Conservation (phyloP, 148 eudicot species). For the Rhododendron kiyosumense region DNA sequence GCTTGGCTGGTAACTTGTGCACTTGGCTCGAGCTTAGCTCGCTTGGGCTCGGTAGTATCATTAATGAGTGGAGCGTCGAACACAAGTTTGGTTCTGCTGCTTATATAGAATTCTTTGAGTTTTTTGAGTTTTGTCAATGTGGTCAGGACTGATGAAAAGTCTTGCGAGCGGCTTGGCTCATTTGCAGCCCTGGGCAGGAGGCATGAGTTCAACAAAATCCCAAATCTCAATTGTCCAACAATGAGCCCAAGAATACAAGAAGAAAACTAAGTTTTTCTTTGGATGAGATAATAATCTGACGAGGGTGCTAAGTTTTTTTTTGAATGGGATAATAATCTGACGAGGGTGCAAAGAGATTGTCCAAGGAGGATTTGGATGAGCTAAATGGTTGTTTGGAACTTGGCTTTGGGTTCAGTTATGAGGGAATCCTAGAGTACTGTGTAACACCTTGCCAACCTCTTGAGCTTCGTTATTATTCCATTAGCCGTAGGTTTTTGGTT, state of each 20-base stretch:
- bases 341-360: constrained; percentile 46
- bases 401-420: constrained; percentile 69
- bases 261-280: constrained; percentile 38
- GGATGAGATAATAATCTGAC: constrained; percentile 36
- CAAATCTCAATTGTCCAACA: too few species aligned
- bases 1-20: too few species aligned
- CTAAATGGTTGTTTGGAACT: constrained; percentile 59
- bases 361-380: constrained; percentile 61
- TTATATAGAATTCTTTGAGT: too few species aligned
- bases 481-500: constrained; percentile 70
- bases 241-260: constrained; percentile 14
- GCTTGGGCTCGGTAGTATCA: too few species aligned
- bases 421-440: constrained; percentile 64
- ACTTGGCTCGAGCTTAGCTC: too few species aligned
- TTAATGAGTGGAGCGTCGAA: too few species aligned
- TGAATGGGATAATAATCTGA: constrained; percentile 35
- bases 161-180: too few species aligned
- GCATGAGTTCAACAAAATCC: too few species aligned
- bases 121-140: too few species aligned
- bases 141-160: too few species aligned
- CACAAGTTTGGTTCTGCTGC: too few species aligned
- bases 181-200: too few species aligned
- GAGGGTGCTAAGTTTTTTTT: constrained; percentile 49
- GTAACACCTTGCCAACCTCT: constrained; percentile 56
- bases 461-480: constrained; percentile 66